Evolutionary conservation across 2,329 filamentous ascomycete species (phyloP), one percentile per base, ranked within the genome.

Genomic region (Cercospora nicotianae): DNA sequence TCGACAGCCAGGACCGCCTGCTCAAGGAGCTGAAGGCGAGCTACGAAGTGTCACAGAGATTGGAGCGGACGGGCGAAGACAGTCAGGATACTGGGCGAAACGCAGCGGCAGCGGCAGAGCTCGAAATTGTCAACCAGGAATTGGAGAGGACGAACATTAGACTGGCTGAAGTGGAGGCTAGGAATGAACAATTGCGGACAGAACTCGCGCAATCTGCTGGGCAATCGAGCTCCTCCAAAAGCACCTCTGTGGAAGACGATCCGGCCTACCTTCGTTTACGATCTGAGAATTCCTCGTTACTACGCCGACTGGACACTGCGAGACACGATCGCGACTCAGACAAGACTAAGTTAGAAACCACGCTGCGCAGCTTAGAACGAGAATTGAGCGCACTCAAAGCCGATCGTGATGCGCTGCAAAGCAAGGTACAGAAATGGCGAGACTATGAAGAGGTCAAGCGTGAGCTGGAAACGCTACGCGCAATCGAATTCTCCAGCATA

Each of bases 361-460:
- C 89, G 74, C 80, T 96, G 59, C 89, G 92, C 67, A 87, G 88
- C n/a, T 82, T 94, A 16, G 94, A 97, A 79, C 86, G 94, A 70
- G 91, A 96, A 76, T 87, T 90, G 65, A 85, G 86, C 8, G 87
- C 91, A 67, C 81, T 96, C 18, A 90, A 90, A 75, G 88, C 91
- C 33, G 95, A 98, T 77, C 90, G 92, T 71, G 93, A 97, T 68
- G 84, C 86, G 28, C 83, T 98, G 65, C 92, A 90, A 76, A 83
- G 85, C 42, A 97, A 95, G 81, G 87, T 98, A 3, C 89, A 93
- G 70, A 96, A 91, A 77, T 96, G 92, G 89, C 88, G 88, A 72
- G 95, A 99, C 78, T 99, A 99, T 78, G 94, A 98, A 36, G 94
- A 98, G 67, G 88, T 99, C 59, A 97, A 95, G 81, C 92, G 96